Evolutionary conservation across 2,329 filamentous ascomycete genomes (phyloP).

Genomic region (Gremmenia infestans): DNA sequence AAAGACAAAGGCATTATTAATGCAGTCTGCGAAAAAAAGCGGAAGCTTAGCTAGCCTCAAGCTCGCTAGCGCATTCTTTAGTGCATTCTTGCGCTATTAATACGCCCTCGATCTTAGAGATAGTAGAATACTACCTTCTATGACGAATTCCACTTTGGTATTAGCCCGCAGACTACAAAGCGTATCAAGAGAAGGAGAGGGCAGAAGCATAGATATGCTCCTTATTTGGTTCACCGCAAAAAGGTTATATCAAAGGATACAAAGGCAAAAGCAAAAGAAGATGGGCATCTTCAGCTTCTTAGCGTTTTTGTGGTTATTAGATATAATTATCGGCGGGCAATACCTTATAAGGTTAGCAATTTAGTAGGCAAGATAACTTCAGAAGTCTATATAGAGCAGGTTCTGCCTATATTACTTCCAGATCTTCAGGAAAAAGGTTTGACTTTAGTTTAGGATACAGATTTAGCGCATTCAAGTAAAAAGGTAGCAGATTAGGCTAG

Average conservation of each 20-base stretch:
- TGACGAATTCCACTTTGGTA: too few relatives aligned
- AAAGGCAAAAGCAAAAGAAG: conserved; percentile 3
- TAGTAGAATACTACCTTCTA: neutral
- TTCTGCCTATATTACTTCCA: neutral
- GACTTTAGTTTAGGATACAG: neutral
- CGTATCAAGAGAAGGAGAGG: neutral
- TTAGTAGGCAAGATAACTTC: neutral
- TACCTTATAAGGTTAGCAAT: neutral
- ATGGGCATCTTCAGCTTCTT: conserved; percentile 1
- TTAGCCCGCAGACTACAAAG: neutral
- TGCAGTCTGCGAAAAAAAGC: neutral
- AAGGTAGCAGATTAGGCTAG: neutral
- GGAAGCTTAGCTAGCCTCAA: neutral
- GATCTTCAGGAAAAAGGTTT: neutral
- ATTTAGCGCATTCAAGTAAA: neutral
- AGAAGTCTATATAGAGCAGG: neutral
- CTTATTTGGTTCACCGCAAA: neutral
- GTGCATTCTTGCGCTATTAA: too few relatives aligned
- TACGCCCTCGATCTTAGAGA: too few relatives aligned
- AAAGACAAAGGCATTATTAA: neutral
- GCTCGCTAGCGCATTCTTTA: too few relatives aligned
- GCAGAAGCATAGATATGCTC: neutral
- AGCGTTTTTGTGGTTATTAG: neutral
- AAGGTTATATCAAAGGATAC: conserved; percentile 2
- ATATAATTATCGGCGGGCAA: neutral